Evolutionary conservation across 2,329 filamentous ascomycete species (phyloP).

Genomic region (Didymella sp.): DNA sequence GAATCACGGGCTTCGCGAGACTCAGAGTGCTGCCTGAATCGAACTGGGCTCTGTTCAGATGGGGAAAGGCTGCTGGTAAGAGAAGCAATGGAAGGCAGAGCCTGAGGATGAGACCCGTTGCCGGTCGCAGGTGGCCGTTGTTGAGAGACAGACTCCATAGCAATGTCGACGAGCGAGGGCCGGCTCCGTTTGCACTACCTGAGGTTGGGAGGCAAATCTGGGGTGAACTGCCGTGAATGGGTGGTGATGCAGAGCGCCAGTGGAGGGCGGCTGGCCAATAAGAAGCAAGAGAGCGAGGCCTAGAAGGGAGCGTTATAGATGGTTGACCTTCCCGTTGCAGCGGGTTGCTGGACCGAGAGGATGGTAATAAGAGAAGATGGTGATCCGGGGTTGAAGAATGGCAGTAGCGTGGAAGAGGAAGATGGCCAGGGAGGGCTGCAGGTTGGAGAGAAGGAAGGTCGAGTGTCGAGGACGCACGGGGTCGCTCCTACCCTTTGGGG

Average conservation of each 20-base stretch:
- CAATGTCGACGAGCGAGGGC: slow-evolving; percentile 16
- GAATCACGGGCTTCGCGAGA: slow-evolving; percentile 63
- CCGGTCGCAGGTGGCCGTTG: slow-evolving; percentile 33
- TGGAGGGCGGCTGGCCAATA: slow-evolving; percentile 30
- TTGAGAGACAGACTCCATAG: slow-evolving; percentile 43
- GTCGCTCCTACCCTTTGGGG: slow-evolving; percentile 31
- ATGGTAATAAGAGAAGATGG: slow-evolving; percentile 16
- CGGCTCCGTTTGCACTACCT: slow-evolving; percentile 18
- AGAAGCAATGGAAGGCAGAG: slow-evolving; percentile 50
- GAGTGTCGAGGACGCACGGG: slow-evolving; percentile 21
- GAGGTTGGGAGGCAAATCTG: slow-evolving; percentile 16
- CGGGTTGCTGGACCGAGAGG: slow-evolving; percentile 14
- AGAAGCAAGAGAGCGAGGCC: slow-evolving; percentile 22
- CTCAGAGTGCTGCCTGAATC: slow-evolving; percentile 44
- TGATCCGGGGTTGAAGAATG: slow-evolving; percentile 21
- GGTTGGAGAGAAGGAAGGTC: slow-evolving; percentile 16
- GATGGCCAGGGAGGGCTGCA: slow-evolving; percentile 16
- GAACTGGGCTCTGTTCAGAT: slow-evolving; percentile 44
- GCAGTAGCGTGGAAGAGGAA: slow-evolving; percentile 27
- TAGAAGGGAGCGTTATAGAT: slow-evolving; percentile 16
- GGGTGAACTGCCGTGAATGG: slow-evolving; percentile 21
- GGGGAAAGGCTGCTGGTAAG: slow-evolving; percentile 46
- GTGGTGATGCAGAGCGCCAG: slow-evolving; percentile 38
- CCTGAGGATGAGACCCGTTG: slow-evolving; percentile 43
- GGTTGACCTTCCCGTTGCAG: slow-evolving; percentile 14